These are phyloP conservation scores for Pilaira anomala DNA, from an alignment of 192 early-diverging fungal species.

Conservation along the genomic window DNA sequence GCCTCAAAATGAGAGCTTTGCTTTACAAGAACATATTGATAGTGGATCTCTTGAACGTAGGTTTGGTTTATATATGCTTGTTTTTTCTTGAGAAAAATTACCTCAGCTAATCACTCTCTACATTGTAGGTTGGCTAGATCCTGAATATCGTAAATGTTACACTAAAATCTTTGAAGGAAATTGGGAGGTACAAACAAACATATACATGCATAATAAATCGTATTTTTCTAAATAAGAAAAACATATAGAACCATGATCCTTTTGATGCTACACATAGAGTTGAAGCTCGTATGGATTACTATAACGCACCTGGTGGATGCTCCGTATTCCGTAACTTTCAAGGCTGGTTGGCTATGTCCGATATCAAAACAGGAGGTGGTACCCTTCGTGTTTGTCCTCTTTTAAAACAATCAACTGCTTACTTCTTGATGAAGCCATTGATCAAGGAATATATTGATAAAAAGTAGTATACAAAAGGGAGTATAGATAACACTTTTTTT, in stretches of 20 bases:
- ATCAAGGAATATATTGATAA: constrained; percentile 14
- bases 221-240: background rate
- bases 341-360: constrained; percentile 32
- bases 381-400: constrained; percentile 32
- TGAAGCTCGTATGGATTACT: constrained; percentile 28
- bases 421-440: constrained; percentile 33
- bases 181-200: constrained; percentile 25
- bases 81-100: too few species aligned
- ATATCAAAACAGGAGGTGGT: constrained; percentile 23
- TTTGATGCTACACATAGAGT: constrained; percentile 35
- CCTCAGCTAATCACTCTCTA: background rate
- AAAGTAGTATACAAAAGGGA: background rate
- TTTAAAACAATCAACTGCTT: constrained; percentile 26
- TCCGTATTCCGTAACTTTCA: constrained; percentile 35
- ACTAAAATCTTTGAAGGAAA: constrained; percentile 28
- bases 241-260: constrained; percentile 24
- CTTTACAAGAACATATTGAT: constrained; percentile 28
- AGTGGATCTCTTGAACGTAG: constrained; percentile 29
- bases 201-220: background rate
- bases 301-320: constrained; percentile 20
- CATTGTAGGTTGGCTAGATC: constrained; percentile 27
- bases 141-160: constrained; percentile 30
- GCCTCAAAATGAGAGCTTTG: constrained; percentile 27
- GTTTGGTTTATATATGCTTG: background rate
- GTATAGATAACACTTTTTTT: background rate